A percentile compares a stretch with the other conserved stretches of the same genome.
Conservation (phyloP, 2,329 filamentous ascomycete species). For the Graphiopsis chlorocephala region DNA sequence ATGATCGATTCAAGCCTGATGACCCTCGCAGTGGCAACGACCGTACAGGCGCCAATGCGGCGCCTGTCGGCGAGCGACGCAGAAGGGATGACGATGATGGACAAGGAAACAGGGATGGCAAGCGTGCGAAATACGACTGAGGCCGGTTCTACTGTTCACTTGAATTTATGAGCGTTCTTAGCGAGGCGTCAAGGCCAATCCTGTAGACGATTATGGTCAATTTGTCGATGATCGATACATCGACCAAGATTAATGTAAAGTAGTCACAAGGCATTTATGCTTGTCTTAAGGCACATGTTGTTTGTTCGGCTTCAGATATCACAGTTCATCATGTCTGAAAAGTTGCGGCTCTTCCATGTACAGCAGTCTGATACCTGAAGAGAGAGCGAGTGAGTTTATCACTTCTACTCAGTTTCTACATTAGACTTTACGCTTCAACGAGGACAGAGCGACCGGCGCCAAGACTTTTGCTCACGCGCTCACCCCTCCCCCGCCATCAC, state of each 20-base stretch:
- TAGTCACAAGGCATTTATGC: no score
- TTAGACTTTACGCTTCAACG: neutral
- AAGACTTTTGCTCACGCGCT: neutral
- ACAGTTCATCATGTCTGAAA: no score
- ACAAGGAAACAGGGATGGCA: constrained; percentile 38
- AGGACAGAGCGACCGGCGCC: neutral
- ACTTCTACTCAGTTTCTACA: neutral
- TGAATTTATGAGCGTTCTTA: constrained; percentile 11
- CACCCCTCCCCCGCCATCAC: neutral
- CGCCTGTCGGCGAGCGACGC: constrained; percentile 65
- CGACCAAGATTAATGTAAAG: neutral
- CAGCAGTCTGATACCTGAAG: no score
- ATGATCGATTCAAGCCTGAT: constrained; percentile 69
- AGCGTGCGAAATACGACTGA: constrained; percentile 43
- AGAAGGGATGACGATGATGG: constrained; percentile 40
- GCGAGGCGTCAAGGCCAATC: constrained; percentile 19
- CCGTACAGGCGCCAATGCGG: constrained; percentile 65
- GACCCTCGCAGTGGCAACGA: constrained; percentile 44
- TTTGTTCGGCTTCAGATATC: no score
- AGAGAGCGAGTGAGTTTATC: no score
- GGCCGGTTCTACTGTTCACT: neutral
- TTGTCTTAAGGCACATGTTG: no score
- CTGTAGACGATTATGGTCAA: neutral
- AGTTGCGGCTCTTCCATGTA: neutral
- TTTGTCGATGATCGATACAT: neutral